phyloP scores from a whole-genome alignment of 495 filamentous ascomycete genomes.

The Annulohypoxylon bovei region DNA sequence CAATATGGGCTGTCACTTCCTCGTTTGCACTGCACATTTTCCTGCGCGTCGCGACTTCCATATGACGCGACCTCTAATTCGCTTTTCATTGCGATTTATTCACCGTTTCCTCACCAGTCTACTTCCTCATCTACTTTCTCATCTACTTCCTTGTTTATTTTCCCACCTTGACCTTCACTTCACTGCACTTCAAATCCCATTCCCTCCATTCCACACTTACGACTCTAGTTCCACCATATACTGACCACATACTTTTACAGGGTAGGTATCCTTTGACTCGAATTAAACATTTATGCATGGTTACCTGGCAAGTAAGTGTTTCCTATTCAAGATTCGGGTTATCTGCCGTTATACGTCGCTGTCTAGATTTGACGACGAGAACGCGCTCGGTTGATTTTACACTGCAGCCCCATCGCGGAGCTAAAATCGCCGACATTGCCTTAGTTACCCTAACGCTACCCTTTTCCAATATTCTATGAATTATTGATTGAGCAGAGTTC shows the following conservation, averaged over 20 bases:
- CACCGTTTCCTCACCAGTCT: neutral
- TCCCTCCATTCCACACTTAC: neutral
- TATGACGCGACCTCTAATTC: neutral
- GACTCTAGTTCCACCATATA: neutral
- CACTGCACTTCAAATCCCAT: neutral
- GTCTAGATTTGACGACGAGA: neutral
- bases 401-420: neutral
- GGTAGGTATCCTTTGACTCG: neutral
- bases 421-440: neutral
- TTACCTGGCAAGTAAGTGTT: neutral
- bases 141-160: neutral
- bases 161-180: neutral
- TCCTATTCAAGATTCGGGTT: neutral
- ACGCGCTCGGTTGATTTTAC: neutral
- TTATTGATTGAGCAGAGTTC: neutral
- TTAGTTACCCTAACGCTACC: no score
- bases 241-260: neutral
- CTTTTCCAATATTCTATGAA: neutral
- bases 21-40: neutral
- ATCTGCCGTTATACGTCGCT: neutral
- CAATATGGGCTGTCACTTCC: neutral
- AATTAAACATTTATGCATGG: neutral
- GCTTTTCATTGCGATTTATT: neutral
- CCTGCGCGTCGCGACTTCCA: neutral
- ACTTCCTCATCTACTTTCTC: neutral